A percentile compares a stretch with the other conserved stretches of the same genome.
phyloP scores from a whole-genome alignment of 106 monocot genomes.

The Phalaenopsis aphrodite region DNA sequence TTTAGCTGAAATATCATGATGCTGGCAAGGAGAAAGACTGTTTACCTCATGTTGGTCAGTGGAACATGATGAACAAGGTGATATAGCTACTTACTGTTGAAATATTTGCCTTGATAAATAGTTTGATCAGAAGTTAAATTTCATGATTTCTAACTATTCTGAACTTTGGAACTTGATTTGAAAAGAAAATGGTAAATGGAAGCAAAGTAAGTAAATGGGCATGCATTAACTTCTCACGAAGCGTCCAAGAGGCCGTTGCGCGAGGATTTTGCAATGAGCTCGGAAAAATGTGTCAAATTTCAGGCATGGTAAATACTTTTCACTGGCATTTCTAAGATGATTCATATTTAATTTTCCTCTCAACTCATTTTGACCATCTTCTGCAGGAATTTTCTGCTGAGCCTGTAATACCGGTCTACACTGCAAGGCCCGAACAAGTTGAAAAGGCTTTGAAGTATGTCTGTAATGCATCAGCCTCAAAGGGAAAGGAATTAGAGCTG shows the following conservation, averaged over 20 bases:
- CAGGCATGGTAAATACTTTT: conserved; percentile 59
- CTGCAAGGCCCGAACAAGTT: conserved; percentile 65
- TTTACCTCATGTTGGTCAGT: conserved; percentile 87
- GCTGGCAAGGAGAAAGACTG: conserved; percentile 77
- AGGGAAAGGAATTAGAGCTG: conserved; percentile 66
- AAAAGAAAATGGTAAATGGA: conserved; percentile 85
- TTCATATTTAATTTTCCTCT: neutral
- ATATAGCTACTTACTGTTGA: neutral
- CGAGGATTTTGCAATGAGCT: conserved; percentile 59
- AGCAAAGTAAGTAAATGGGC: conserved; percentile 68
- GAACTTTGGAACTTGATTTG: neutral
- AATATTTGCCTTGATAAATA: neutral
- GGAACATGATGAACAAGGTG: conserved; percentile 99
- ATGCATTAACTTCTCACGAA: conserved; percentile 66
- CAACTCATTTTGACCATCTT: neutral
- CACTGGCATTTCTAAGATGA: neutral
- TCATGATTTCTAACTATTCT: neutral
- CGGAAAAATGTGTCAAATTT: conserved; percentile 69
- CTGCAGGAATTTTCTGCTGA: conserved; percentile 66
- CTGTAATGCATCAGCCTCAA: conserved; percentile 52
- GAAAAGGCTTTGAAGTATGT: conserved; percentile 59
- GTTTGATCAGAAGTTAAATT: neutral
- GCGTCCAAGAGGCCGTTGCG: conserved; percentile 47
- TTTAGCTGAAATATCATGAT: conserved; percentile 88
- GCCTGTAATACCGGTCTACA: conserved; percentile 51